Evolutionary conservation across 2,329 filamentous ascomycete genomes (phyloP).

Genomic region (Fonsecaea monophora): DNA sequence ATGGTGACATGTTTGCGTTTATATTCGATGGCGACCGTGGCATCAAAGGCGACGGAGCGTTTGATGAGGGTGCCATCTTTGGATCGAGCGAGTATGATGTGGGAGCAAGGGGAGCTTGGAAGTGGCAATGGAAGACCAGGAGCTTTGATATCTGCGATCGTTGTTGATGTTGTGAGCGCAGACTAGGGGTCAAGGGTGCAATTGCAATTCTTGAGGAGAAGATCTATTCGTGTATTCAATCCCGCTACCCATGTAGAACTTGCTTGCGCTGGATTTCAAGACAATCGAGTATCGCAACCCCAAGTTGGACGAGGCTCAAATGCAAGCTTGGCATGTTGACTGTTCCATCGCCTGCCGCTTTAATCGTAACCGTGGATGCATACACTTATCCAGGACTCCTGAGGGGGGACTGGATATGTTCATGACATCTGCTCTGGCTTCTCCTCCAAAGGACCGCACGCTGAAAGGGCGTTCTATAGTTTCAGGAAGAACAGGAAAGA

Average conservation of each 20-base stretch:
- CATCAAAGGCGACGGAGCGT: constrained; percentile 53
- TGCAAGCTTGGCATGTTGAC: neutral
- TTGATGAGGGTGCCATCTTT: constrained; percentile 41
- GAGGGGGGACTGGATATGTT: no score
- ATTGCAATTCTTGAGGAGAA: neutral
- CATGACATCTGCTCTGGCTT: no score
- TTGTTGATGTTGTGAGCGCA: neutral
- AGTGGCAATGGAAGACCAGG: neutral
- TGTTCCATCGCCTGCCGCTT: neutral
- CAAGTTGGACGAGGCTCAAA: neutral
- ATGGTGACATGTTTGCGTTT: constrained; percentile 45
- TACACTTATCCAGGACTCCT: no score
- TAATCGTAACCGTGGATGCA: neutral
- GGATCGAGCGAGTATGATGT: neutral
- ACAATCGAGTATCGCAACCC: neutral
- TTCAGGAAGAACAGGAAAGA: neutral
- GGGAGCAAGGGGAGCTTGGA: neutral
- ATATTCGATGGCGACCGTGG: constrained; percentile 48
- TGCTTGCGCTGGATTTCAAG: neutral
- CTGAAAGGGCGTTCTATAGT: neutral
- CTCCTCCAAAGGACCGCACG: neutral
- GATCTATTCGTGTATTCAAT: neutral
- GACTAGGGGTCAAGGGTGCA: neutral
- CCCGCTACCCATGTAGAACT: neutral
- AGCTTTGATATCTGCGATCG: neutral